These are phyloP conservation scores for Medicago lupulina DNA, from an alignment of 306 rosid genomes.

Conservation along the genomic window DNA sequence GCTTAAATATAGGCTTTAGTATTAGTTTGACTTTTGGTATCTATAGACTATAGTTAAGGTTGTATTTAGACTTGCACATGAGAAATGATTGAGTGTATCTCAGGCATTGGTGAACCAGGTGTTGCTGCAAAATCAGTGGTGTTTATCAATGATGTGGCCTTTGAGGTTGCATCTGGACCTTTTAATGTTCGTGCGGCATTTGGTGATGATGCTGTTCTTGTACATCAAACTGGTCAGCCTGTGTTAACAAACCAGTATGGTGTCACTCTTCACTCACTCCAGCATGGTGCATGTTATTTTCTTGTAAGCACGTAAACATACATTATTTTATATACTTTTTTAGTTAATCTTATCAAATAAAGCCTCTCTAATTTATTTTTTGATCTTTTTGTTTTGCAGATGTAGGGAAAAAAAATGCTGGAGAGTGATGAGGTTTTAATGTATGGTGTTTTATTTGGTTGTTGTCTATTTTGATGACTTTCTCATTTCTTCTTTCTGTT, in stretches of 20 bases:
- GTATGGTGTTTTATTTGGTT: slow-evolving; percentile 12
- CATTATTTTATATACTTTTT: background rate
- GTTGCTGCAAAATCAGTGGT: slow-evolving; percentile 66
- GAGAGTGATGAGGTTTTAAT: slow-evolving; percentile 27
- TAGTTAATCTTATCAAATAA: background rate
- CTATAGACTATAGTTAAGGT: background rate
- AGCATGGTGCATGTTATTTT: slow-evolving; percentile 80
- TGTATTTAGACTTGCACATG: background rate
- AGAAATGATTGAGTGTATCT: slow-evolving; percentile 37
- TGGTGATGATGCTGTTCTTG: slow-evolving; percentile 77
- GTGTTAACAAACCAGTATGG: slow-evolving; percentile 93
- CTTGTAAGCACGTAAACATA: slow-evolving; percentile 52
- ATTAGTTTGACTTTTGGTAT: slow-evolving; percentile 3
- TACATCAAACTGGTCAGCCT: slow-evolving; percentile 83
- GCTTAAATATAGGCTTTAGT: slow-evolving; percentile 11
- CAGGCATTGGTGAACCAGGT: slow-evolving; percentile 57
- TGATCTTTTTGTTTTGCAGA: slow-evolving; percentile 56
- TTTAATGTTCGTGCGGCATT: slow-evolving; percentile 87
- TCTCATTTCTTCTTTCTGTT: background rate
- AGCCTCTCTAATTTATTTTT: background rate
- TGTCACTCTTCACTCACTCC: slow-evolving; percentile 79
- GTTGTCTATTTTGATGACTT: slow-evolving; percentile 20
- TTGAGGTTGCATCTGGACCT: slow-evolving; percentile 75
- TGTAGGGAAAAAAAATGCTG: slow-evolving; percentile 52
- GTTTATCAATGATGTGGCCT: slow-evolving; percentile 86